These are phyloP conservation scores for Leishmania tarentolae DNA, from an alignment of 208 protist genomes.

Conservation along the genomic window DNA sequence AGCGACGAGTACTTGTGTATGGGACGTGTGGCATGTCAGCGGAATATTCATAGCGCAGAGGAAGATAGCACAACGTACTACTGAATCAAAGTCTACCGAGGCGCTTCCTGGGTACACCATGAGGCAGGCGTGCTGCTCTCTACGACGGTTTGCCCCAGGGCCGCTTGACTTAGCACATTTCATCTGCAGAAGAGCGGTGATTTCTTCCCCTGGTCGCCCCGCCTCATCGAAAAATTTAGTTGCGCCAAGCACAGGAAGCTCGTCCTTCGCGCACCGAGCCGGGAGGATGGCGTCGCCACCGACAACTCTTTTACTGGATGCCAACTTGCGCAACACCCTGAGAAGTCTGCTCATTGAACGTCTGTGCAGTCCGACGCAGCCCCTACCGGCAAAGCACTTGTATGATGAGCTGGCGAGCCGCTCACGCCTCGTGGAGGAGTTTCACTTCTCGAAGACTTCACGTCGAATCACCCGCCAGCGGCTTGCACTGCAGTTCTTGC, in stretches of 20 bases:
- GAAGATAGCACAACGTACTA: not conserved
- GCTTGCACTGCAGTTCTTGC: conserved; percentile 67
- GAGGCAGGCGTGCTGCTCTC: not conserved
- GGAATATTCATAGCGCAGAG: not conserved
- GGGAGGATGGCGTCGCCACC: not conserved
- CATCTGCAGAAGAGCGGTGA: not conserved
- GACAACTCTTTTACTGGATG: not conserved
- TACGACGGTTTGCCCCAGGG: not conserved
- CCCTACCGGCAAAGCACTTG: conserved; percentile 53
- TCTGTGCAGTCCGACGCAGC: conserved; percentile 55
- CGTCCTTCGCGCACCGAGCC: not conserved
- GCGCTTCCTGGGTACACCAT: not conserved
- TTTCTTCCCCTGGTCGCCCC: not conserved
- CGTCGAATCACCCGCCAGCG: conserved; percentile 49
- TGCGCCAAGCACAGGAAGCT: not conserved
- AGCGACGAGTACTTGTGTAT: not conserved
- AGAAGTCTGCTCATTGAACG: conserved; percentile 38
- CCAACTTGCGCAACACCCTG: not conserved
- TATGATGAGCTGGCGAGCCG: conserved; percentile 69
- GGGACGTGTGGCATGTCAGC: not conserved
- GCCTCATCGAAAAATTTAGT: not conserved
- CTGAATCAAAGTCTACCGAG: not conserved
- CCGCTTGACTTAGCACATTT: not conserved
- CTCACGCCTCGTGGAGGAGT: conserved; percentile 72
- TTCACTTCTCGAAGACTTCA: conserved; percentile 56